These are phyloP conservation scores for Amanita molliuscula DNA, from an alignment of 768 basidiomycete species.

Conservation along the genomic window DNA sequence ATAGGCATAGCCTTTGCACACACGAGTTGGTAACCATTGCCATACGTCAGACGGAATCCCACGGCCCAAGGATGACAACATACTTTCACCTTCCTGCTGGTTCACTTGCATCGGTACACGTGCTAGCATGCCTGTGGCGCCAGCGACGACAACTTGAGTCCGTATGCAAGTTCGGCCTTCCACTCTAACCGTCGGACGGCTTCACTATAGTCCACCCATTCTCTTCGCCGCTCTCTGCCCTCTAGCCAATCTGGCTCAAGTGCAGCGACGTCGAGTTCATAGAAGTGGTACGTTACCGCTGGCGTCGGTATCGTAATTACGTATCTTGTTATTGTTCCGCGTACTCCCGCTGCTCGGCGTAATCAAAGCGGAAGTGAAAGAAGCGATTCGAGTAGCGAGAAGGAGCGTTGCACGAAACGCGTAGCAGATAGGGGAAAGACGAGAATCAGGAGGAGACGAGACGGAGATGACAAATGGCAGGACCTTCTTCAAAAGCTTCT, in stretches of 20 bases:
- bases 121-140: slow-evolving; percentile 27
- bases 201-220: slow-evolving; percentile 86
- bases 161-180: slow-evolving; percentile 80
- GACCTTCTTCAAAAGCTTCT: slow-evolving; percentile 96
- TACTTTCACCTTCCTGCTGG: background rate
- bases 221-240: slow-evolving; percentile 64
- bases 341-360: slow-evolving; percentile 64
- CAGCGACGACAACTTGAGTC: slow-evolving; percentile 59
- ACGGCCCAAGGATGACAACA: background rate
- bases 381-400: slow-evolving; percentile 1
- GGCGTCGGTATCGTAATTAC: slow-evolving; percentile 75
- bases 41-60: background rate
- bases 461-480: slow-evolving; percentile 72
- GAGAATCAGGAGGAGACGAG: slow-evolving; percentile 61
- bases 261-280: slow-evolving; percentile 72
- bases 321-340: slow-evolving; percentile 77
- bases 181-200: slow-evolving; percentile 65
- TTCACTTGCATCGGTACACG: background rate
- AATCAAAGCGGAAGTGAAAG: slow-evolving; percentile 13
- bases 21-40: background rate
- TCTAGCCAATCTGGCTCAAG: slow-evolving; percentile 81
- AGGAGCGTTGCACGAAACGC: background rate
- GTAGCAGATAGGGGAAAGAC: slow-evolving; percentile 24
- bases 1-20: background rate
- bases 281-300: slow-evolving; percentile 81